Evolutionary conservation across 208 protist species (phyloP).

Genomic region (Novymonas esmeraldas): DNA sequence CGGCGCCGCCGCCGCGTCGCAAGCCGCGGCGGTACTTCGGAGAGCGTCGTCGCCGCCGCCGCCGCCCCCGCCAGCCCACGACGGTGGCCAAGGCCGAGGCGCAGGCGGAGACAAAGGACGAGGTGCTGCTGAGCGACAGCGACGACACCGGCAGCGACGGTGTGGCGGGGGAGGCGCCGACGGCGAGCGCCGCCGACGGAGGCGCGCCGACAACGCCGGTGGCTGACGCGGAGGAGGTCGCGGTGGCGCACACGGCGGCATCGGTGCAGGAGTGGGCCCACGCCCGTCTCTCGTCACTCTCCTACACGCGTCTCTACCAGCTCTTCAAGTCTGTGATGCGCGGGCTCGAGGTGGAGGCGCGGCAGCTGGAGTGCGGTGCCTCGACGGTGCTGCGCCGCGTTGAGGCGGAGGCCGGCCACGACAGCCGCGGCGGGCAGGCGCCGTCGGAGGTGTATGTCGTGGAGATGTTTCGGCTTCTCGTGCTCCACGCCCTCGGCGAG

Average conservation of each 20-base stretch:
- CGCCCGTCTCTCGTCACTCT: slow-evolving; percentile 8
- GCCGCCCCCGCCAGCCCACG: slow-evolving; percentile 21
- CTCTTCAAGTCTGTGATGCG: slow-evolving; percentile 36
- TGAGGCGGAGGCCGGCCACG: too few relatives aligned
- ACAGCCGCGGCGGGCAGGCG: too few relatives aligned
- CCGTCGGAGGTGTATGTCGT: background rate
- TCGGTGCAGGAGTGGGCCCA: slow-evolving; percentile 23
- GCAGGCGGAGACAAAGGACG: background rate
- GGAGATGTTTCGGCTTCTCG: slow-evolving; percentile 11
- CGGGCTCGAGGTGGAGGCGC: slow-evolving; percentile 29
- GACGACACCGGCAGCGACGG: background rate
- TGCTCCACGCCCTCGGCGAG: slow-evolving; percentile 20
- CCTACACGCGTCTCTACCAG: slow-evolving; percentile 26
- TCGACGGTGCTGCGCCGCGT: background rate
- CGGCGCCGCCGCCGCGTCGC: background rate
- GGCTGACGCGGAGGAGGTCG: background rate
- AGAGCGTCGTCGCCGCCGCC: slow-evolving; percentile 39
- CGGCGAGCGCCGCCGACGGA: background rate
- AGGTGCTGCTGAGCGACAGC: background rate
- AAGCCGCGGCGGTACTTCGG: slow-evolving; percentile 27
- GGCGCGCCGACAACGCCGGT: background rate
- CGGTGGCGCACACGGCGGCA: background rate
- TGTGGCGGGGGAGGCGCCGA: background rate
- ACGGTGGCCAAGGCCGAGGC: background rate
- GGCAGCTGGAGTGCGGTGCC: background rate